These are phyloP conservation scores for Diutina catenulata DNA, from an alignment of 1,139 yeast species.

Conservation along the genomic window DNA sequence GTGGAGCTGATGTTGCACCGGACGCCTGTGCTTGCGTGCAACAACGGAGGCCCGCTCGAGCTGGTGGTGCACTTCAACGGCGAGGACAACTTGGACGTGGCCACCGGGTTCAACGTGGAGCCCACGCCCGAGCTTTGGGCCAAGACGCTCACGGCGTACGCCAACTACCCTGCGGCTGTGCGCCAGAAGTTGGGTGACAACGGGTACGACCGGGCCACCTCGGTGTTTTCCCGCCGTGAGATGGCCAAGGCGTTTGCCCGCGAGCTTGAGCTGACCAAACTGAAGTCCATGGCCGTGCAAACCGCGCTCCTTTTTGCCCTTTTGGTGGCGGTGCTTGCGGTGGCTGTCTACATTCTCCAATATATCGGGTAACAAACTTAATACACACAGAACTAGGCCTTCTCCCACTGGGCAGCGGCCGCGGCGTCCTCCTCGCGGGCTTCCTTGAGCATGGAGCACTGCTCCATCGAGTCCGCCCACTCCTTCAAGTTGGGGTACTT, in stretches of 20 bases:
- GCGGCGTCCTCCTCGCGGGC: too few relatives aligned
- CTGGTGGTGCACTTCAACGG: conserved; percentile 38
- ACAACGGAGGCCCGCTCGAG: conserved; percentile 90
- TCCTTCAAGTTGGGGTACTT: too few relatives aligned
- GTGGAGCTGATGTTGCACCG: conserved; percentile 83
- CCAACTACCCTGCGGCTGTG: background rate
- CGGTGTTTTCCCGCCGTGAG: background rate
- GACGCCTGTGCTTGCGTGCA: conserved; percentile 76
- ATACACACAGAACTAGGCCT: too few relatives aligned
- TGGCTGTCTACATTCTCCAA: background rate
- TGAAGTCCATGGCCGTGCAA: background rate
- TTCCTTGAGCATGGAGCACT: too few relatives aligned
- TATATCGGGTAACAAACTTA: too few relatives aligned
- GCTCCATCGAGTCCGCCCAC: too few relatives aligned
- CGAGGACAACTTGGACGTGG: conserved; percentile 1
- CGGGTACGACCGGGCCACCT: background rate
- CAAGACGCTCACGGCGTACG: background rate
- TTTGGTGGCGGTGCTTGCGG: background rate
- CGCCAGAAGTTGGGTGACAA: background rate
- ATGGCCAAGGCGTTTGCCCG: background rate
- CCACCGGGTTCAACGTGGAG: conserved; percentile 1
- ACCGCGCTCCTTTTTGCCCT: background rate
- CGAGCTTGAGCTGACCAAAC: background rate
- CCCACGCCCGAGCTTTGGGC: background rate
- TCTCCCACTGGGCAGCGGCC: too few relatives aligned